Conservation (phyloP, 129 eudicot genomes). For the Centrapalus pauciflorus region DNA sequence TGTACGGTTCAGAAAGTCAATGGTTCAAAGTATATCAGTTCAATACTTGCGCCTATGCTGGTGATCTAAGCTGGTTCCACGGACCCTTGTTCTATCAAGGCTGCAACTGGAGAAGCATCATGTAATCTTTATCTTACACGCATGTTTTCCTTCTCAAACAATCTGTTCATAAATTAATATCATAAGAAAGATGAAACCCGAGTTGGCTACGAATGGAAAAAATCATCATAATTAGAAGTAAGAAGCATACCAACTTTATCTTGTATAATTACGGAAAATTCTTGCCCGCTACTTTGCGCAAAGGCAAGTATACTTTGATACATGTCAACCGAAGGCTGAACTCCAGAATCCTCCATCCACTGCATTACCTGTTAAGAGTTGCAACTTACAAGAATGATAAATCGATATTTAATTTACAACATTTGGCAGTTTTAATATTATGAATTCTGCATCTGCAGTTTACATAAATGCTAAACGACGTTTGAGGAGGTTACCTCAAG, state of each 20-base stretch:
- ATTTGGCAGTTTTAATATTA: neutral
- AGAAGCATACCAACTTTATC: slow-evolving; percentile 58
- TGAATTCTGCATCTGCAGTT: neutral
- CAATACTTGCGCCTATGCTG: slow-evolving; percentile 1
- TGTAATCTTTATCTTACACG: slow-evolving; percentile 7
- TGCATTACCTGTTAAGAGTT: slow-evolving; percentile 60
- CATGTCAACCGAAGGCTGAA: slow-evolving; percentile 50
- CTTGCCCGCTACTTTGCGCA: slow-evolving; percentile 52
- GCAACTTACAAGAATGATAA: neutral
- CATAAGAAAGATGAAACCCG: neutral
- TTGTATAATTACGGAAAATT: slow-evolving; percentile 51
- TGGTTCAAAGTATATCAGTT: neutral
- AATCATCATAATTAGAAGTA: neutral
- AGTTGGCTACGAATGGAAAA: neutral
- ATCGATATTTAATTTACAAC: neutral
- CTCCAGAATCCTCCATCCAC: slow-evolving; percentile 91
- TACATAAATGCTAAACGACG: neutral
- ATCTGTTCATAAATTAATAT: slow-evolving; percentile 39
- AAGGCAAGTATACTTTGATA: slow-evolving; percentile 47
- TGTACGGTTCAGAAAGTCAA: neutral
- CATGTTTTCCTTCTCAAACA: slow-evolving; percentile 44
- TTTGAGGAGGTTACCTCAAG: slow-evolving; percentile 57
- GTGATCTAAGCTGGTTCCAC: neutral
- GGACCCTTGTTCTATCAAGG: neutral
- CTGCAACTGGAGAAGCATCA: slow-evolving; percentile 9